Conservation (phyloP, 331 rosid species). For the Malus hybrid region DNA sequence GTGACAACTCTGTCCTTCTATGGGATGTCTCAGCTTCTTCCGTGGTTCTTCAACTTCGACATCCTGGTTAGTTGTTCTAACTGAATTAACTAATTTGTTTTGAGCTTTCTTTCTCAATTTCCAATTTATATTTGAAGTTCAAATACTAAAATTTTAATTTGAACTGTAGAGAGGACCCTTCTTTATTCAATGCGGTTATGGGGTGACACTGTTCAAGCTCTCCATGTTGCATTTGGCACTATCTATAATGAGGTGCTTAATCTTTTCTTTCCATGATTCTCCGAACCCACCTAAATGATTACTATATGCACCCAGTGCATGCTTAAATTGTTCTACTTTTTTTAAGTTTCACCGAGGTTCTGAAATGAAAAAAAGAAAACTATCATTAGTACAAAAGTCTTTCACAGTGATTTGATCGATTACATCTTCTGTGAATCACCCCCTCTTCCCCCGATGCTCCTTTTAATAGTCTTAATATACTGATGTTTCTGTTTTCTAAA, state of each 20-base stretch:
- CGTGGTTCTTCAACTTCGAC: constrained; percentile 50
- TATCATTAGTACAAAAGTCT: too few relatives aligned
- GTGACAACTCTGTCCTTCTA: constrained; percentile 71
- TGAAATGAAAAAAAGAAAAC: too few relatives aligned
- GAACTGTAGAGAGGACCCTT: constrained; percentile 60
- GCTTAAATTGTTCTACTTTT: too few relatives aligned
- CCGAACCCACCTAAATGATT: background rate
- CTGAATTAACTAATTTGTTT: background rate
- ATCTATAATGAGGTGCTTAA: constrained; percentile 72
- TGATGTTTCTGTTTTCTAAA: too few relatives aligned
- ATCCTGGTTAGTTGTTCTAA: constrained; percentile 60
- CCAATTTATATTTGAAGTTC: background rate
- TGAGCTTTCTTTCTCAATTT: background rate
- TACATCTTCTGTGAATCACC: too few relatives aligned
- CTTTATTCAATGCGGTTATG: constrained; percentile 87
- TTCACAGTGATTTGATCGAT: too few relatives aligned
- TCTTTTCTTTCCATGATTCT: constrained; percentile 8
- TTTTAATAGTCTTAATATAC: too few relatives aligned
- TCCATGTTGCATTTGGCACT: constrained; percentile 81
- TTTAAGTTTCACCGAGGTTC: too few relatives aligned
- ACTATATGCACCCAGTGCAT: too few relatives aligned
- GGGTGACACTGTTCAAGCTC: constrained; percentile 77
- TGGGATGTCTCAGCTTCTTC: constrained; percentile 61
- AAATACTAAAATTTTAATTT: constrained; percentile 4
- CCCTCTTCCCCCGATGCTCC: too few relatives aligned